phyloP scores from a whole-genome alignment of 192 early-diverging fungal genomes.

The Mycoemilia scoparia region DNA sequence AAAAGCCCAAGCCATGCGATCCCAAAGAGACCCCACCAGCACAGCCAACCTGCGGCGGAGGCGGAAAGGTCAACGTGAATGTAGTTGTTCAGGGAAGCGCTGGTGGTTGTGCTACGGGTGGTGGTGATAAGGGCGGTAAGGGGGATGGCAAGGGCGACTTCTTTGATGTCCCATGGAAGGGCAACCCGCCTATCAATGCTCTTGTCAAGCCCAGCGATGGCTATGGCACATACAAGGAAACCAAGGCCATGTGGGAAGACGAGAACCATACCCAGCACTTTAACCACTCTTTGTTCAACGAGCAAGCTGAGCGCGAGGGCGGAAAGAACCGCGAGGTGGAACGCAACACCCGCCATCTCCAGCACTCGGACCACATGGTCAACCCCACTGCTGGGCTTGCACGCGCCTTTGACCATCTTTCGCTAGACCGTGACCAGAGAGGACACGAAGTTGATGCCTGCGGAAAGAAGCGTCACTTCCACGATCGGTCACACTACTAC shows the following conservation, averaged over 20 bases:
- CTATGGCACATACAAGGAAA: conserved; percentile 33
- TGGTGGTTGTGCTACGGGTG: conserved; percentile 23
- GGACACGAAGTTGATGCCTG: conserved; percentile 29
- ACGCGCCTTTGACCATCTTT: conserved; percentile 30
- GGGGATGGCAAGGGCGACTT: conserved; percentile 22
- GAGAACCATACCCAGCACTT: conserved; percentile 33
- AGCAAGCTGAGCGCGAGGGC: conserved; percentile 30
- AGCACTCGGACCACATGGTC: conserved; percentile 31
- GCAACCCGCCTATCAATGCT: conserved; percentile 22
- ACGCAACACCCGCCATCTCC: conserved; percentile 27
- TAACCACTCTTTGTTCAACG: conserved; percentile 34
- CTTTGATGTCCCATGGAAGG: conserved; percentile 18
- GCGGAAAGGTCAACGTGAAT: conserved; percentile 17
- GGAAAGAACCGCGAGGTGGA: conserved; percentile 15
- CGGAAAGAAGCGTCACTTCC: conserved; percentile 27
- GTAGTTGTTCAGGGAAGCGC: conserved; percentile 18
- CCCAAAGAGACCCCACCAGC: conserved; percentile 5
- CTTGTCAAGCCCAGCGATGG: conserved; percentile 31
- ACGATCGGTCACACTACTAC: conserved; percentile 33
- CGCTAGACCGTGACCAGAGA: conserved; percentile 28
- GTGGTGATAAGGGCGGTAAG: conserved; percentile 23
- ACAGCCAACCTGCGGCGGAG: conserved; percentile 3
- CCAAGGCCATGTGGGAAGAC: conserved; percentile 32
- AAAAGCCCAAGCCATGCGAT: conserved; percentile 18
- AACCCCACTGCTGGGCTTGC: conserved; percentile 26